Evolutionary conservation across 371 early-diverging fungal species (phyloP).

Genomic region (Sporodiniella umbellata): DNA sequence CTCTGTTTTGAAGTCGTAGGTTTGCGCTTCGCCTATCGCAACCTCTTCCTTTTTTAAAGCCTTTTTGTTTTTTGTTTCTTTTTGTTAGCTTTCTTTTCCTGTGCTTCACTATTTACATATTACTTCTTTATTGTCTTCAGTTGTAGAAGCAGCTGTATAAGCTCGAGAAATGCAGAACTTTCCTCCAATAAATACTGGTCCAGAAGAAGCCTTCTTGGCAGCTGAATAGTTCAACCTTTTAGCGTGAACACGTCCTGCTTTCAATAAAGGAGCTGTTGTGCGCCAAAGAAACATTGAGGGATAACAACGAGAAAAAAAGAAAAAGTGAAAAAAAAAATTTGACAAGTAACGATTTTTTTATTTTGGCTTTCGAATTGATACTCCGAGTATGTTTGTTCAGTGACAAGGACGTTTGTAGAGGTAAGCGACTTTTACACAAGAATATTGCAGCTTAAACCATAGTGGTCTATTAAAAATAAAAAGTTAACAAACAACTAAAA

Average conservation of each 20-base stretch:
- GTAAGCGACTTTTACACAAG: too few species aligned
- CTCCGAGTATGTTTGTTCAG: too few species aligned
- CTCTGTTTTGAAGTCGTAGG: conserved; percentile 79
- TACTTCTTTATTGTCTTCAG: too few species aligned
- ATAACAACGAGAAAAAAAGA: too few species aligned
- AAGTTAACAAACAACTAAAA: too few species aligned
- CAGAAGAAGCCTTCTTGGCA: background rate
- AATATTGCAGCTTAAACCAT: conserved; percentile 36
- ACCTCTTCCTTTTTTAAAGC: conserved; percentile 19
- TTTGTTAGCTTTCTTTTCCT: too few species aligned
- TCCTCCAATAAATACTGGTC: background rate
- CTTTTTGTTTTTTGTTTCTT: background rate
- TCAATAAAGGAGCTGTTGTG: background rate
- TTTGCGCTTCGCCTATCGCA: conserved; percentile 37
- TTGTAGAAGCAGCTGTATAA: background rate
- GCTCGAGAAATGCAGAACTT: background rate
- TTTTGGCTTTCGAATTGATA: too few species aligned
- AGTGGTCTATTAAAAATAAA: conserved; percentile 32
- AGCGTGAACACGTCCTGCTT: background rate
- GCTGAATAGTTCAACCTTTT: background rate
- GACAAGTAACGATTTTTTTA: background rate
- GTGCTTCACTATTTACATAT: too few species aligned
- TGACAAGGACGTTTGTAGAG: too few species aligned
- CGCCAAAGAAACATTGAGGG: background rate
- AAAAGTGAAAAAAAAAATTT: conserved; percentile 2